These are phyloP conservation scores for Psidium guajava DNA, from an alignment of 345 rosid species.

Conservation along the genomic window DNA sequence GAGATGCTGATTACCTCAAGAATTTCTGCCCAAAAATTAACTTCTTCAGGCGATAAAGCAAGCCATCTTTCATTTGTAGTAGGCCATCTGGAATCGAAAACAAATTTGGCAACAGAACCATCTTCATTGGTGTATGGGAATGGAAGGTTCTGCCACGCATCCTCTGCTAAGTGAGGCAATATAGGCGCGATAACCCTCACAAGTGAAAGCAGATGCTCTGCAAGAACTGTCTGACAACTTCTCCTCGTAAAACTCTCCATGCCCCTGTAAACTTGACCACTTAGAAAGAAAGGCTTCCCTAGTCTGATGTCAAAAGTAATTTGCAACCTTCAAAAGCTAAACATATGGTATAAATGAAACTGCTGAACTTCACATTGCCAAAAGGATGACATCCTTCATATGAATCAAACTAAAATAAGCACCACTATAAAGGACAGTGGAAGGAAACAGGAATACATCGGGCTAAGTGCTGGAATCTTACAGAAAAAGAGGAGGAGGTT, in stretches of 20 bases:
- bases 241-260: slow-evolving; percentile 60
- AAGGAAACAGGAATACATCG: background rate
- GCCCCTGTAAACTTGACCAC: slow-evolving; percentile 51
- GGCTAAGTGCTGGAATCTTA: background rate
- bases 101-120: slow-evolving; percentile 57
- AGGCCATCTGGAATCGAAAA: slow-evolving; percentile 89
- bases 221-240: slow-evolving; percentile 96
- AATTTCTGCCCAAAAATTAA: slow-evolving; percentile 62
- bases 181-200: slow-evolving; percentile 77
- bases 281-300: background rate
- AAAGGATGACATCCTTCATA: background rate
- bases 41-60: slow-evolving; percentile 54
- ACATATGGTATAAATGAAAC: background rate
- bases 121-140: slow-evolving; percentile 39
- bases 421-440: background rate
- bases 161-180: slow-evolving; percentile 93
- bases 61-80: slow-evolving; percentile 46
- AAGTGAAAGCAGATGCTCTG: slow-evolving; percentile 76
- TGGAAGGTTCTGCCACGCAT: slow-evolving; percentile 95
- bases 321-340: background rate
- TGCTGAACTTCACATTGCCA: background rate
- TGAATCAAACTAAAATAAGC: background rate
- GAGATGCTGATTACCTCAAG: slow-evolving; percentile 49
- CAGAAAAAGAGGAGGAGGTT: slow-evolving; percentile 18
- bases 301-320: background rate